Conservation (phyloP, 2,329 filamentous ascomycete species). For the Microdochium bolleyi region DNA sequence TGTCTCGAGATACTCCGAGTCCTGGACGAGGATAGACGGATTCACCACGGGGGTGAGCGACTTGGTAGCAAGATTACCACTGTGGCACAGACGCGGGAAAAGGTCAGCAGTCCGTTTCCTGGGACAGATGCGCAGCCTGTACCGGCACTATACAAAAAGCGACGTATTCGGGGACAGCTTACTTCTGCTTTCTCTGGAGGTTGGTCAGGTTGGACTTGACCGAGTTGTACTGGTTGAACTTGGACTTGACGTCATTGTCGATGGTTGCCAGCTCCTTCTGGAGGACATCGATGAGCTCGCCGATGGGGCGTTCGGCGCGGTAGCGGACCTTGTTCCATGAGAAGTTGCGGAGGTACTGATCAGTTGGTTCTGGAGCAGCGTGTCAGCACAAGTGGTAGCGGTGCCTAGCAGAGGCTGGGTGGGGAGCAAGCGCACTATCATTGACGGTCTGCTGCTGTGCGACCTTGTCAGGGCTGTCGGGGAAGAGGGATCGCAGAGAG, state of each 20-base stretch:
- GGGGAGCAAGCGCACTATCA: conserved; percentile 58
- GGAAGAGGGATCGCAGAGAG: conserved; percentile 73
- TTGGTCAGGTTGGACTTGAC: conserved; percentile 78
- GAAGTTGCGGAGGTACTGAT: conserved; percentile 84
- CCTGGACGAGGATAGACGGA: conserved; percentile 69
- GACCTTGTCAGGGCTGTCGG: conserved; percentile 76
- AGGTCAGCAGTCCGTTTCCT: conserved; percentile 6
- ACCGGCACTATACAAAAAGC: too few relatives aligned
- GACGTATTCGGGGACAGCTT: neutral
- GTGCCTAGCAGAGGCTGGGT: conserved; percentile 2
- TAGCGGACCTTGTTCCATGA: conserved; percentile 98
- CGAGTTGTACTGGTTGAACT: conserved; percentile 90
- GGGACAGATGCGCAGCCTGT: neutral
- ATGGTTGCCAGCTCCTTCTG: conserved; percentile 91
- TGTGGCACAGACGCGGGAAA: conserved; percentile 21
- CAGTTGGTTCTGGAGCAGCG: conserved; percentile 68
- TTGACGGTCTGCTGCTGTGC: conserved; percentile 88
- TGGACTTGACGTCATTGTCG: conserved; percentile 92
- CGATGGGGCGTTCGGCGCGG: conserved; percentile 81
- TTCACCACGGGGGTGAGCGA: conserved; percentile 86
- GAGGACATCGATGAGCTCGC: conserved; percentile 77
- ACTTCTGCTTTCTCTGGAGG: conserved; percentile 77
- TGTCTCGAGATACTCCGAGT: conserved; percentile 95
- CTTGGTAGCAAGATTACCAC: conserved; percentile 88
- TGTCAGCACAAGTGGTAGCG: conserved; percentile 13